Conservation (phyloP, 1,284 basidiomycete genomes). For the Taiwanofungus camphoratus region DNA sequence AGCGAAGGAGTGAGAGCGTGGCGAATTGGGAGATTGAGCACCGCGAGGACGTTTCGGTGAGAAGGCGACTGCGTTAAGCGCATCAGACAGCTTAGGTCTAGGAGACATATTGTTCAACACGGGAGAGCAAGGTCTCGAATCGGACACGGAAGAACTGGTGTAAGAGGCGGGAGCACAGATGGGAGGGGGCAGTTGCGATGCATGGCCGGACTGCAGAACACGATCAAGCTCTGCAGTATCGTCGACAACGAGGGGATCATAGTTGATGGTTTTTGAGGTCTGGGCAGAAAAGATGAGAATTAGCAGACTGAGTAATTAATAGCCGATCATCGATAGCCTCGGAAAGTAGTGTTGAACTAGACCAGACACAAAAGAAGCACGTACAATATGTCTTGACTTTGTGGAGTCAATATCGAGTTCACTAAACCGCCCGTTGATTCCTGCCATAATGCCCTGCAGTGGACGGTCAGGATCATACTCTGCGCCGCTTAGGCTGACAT, state of each 20-base stretch:
- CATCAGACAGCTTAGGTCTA: conserved; percentile 61
- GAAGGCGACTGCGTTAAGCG: conserved; percentile 57
- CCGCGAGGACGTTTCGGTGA: conserved; percentile 66
- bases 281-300: conserved; percentile 9
- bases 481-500: conserved; percentile 61
- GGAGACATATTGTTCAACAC: conserved; percentile 23
- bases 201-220: conserved; percentile 49
- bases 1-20: conserved; percentile 14
- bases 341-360: no score
- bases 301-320: conserved; percentile 6
- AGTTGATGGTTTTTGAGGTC: conserved; percentile 25
- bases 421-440: conserved; percentile 44
- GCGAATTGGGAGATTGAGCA: conserved; percentile 29
- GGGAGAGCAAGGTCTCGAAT: conserved; percentile 33
- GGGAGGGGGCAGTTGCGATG: conserved; percentile 26
- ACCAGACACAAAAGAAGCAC: conserved; percentile 26
- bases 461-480: conserved; percentile 87
- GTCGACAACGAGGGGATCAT: conserved; percentile 53
- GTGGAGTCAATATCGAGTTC: conserved; percentile 48
- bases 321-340: no score
- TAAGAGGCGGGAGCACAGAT: conserved; percentile 39
- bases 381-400: conserved; percentile 39
- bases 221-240: conserved; percentile 58
- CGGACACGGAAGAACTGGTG: conserved; percentile 39
- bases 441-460: conserved; percentile 65